These are phyloP conservation scores for Teratosphaeria viscida DNA, from an alignment of 2,329 filamentous ascomycete species.

Conservation along the genomic window DNA sequence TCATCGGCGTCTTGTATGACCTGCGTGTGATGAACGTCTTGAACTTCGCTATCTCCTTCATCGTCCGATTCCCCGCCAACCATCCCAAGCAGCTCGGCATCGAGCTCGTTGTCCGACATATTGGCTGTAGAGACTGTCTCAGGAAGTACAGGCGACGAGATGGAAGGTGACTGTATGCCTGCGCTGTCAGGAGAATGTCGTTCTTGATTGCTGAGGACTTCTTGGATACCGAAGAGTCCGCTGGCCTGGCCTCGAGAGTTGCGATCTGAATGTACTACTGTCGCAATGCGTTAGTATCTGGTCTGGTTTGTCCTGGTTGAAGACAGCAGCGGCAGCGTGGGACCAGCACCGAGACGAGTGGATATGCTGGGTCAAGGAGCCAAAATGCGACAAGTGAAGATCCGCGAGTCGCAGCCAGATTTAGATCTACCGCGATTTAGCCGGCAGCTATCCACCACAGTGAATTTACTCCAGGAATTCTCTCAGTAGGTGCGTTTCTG, in stretches of 20 bases:
- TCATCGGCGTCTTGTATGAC: constrained; percentile 47
- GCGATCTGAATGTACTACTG: neutral
- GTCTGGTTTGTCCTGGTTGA: neutral
- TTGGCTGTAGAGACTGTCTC: neutral
- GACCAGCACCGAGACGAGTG: neutral
- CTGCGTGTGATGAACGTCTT: constrained; percentile 36
- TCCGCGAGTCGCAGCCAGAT: neutral
- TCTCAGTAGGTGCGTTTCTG: too few species aligned
- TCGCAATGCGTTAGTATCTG: neutral
- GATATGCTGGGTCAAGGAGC: neutral
- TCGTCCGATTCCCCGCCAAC: constrained; percentile 58
- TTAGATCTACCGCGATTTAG: neutral
- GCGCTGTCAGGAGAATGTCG: neutral
- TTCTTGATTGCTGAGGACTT: neutral
- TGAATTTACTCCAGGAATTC: too few species aligned
- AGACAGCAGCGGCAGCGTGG: neutral
- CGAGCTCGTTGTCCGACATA: constrained; percentile 69
- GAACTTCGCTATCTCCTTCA: constrained; percentile 28
- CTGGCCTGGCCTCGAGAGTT: neutral
- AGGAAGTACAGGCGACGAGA: neutral
- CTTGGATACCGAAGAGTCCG: neutral
- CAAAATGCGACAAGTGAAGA: neutral
- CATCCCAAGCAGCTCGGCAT: constrained; percentile 87
- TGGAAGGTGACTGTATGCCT: neutral
- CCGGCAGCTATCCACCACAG: neutral